Evolutionary conservation across 2,329 filamentous ascomycete species (phyloP), one percentile per base, ranked within the genome.

Genomic region (Spiromastix sp.): DNA sequence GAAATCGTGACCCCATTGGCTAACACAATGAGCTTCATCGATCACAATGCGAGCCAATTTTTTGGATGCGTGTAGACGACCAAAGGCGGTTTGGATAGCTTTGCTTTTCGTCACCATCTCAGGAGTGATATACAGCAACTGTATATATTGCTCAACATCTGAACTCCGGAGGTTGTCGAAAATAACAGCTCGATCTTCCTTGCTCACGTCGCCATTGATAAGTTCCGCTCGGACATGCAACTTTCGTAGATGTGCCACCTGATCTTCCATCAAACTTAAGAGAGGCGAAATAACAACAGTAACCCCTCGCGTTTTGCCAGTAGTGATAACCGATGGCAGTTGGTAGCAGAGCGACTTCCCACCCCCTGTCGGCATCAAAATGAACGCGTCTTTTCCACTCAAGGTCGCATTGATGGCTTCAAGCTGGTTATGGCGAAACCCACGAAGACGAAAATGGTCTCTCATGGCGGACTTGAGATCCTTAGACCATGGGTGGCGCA

Each of bases 1-100:
- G 55, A 98, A 98, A 57, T 98, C 91, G 48, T 98, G 91, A 1
- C 91, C 91, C 91, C 91, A 98, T 66, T 98, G 87, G 57, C 91
- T 96, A 17, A 98, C 89, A 57, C 91, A 98, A 57, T 98, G 91
- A n/a, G 91, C 91, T 62, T 98, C 93, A 48, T 98, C 91, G 43
- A 98, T 93, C 35, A 98, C 91, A 32, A 98, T 76, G 17, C 91
- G 77, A 11, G 93, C 89, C 34, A 98, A 74, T 48, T 80, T 83
- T 3, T 71, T 66, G 33, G 76, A 76, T 10, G 60, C 59, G 55
- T 94, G 72, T n/a, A 98, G 67, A 2, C 66, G 67, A 34, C 74
- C 63, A 43, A 98, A 68, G 2, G 69, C 72, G 34, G 68, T 70
- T 39, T 77, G 64, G 56, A 96, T 82, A 2, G 65, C 63, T 27